Evolutionary conservation across 83 land plant genomes (phyloP).

Genomic region (Thuja plicata): DNA sequence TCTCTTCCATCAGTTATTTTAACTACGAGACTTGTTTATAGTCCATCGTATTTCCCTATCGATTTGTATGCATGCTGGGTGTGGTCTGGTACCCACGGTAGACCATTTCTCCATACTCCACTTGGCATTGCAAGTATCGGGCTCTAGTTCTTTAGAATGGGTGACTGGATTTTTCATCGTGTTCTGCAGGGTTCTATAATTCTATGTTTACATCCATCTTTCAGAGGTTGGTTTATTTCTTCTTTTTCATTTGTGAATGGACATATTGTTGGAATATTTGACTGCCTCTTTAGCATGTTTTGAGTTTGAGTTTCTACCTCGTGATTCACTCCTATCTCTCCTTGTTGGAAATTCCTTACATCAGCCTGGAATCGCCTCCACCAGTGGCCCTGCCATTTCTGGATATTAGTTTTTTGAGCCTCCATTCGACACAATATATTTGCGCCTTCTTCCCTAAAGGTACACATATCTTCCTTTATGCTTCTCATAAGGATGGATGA

Average conservation of each 20-base stretch:
- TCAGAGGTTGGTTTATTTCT: background rate
- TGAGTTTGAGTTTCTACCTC: background rate
- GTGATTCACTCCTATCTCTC: background rate
- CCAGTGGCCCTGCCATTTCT: background rate
- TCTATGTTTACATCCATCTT: background rate
- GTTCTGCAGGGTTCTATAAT: background rate
- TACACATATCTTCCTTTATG: too few relatives aligned
- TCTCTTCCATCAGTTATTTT: too few relatives aligned
- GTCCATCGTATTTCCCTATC: slow-evolving; percentile 8
- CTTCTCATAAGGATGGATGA: too few relatives aligned
- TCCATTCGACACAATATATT: too few relatives aligned
- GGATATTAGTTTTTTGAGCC: too few relatives aligned
- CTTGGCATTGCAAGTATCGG: too few relatives aligned
- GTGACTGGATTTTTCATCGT: too few relatives aligned
- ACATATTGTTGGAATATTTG: background rate
- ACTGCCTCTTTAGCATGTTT: background rate
- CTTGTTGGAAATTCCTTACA: background rate
- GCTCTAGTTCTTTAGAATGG: too few relatives aligned
- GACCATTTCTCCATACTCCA: too few relatives aligned
- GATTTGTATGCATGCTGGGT: slow-evolving; percentile 31
- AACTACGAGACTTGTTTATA: too few relatives aligned
- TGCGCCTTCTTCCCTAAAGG: too few relatives aligned
- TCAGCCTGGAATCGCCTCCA: background rate
- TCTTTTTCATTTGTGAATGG: background rate
- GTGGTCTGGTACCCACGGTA: too few relatives aligned